Evolutionary conservation across 208 protist species (phyloP).

Genomic region (Sergeia podlipaevii): DNA sequence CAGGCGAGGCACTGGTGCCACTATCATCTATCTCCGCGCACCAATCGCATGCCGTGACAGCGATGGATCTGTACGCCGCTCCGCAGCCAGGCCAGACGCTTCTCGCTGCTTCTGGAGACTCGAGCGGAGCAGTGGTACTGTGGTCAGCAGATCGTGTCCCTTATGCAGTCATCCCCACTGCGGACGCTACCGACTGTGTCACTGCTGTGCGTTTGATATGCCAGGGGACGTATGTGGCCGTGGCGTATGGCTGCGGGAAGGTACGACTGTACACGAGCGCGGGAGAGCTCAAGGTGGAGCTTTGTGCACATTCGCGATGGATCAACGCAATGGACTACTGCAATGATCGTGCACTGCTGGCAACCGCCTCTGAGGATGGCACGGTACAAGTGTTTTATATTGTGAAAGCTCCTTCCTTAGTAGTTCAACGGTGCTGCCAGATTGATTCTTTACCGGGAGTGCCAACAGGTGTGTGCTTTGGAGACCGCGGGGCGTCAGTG

Average conservation of each 20-base stretch:
- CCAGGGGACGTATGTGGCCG: conserved; percentile 15
- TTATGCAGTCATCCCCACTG: conserved; percentile 10
- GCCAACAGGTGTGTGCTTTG: no score
- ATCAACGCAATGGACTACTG: conserved; percentile 46
- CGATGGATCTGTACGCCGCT: conserved; percentile 23
- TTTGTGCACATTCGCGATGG: conserved; percentile 66
- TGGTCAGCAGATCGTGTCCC: conserved; percentile 19
- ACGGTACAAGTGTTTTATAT: conserved; percentile 33
- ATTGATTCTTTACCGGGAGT: not conserved
- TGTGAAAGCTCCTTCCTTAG: not conserved
- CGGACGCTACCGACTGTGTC: conserved; percentile 33
- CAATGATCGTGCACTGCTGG: conserved; percentile 12
- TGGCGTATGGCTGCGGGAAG: conserved; percentile 47
- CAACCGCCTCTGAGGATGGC: conserved; percentile 52
- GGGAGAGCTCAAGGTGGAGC: conserved; percentile 22
- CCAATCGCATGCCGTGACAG: conserved; percentile 29
- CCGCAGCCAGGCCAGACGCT: not conserved
- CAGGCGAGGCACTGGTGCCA: no score
- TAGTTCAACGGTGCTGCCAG: not conserved
- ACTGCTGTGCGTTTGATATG: conserved; percentile 29
- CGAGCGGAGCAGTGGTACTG: conserved; percentile 28
- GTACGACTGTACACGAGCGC: conserved; percentile 25
- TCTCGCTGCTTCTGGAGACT: conserved; percentile 33
- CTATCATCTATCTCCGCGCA: no score
- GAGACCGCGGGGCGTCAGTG: no score